Evolutionary conservation across 2,329 filamentous ascomycete species (phyloP).

Genomic region (Colletotrichum shisoi): DNA sequence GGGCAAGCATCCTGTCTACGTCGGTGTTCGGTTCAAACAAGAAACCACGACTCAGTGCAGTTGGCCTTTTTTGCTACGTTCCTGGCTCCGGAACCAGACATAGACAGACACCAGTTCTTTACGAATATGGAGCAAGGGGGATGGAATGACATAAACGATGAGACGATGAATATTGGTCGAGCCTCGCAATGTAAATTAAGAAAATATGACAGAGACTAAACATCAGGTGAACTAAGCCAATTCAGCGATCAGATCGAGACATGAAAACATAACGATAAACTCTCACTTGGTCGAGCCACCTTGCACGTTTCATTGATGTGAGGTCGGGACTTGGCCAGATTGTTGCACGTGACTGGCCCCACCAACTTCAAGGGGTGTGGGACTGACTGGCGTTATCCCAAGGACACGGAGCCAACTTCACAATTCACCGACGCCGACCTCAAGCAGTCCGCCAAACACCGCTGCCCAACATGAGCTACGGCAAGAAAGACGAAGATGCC

Average conservation of each 20-base stretch:
- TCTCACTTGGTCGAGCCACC: background rate
- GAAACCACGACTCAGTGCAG: background rate
- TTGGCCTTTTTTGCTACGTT: background rate
- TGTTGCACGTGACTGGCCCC: conserved; percentile 18
- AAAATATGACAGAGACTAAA: background rate
- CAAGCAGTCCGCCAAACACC: conserved; percentile 46
- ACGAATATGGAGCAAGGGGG: background rate
- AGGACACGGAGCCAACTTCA: conserved; percentile 30
- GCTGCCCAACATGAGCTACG: conserved; percentile 82
- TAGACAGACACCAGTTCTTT: background rate
- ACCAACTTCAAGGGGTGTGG: conserved; percentile 14
- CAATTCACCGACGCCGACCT: conserved; percentile 44
- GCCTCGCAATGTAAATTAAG: no score
- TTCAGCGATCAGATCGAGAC: background rate
- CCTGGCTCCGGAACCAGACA: no score
- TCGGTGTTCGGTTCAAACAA: no score
- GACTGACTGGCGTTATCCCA: conserved; percentile 11
- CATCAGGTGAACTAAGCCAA: background rate
- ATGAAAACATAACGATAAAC: background rate
- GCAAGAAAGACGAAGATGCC: conserved; percentile 99
- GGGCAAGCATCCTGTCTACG: background rate
- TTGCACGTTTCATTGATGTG: conserved; percentile 1
- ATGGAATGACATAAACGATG: background rate
- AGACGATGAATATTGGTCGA: background rate
- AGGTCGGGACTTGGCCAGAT: background rate